phyloP scores from a whole-genome alignment of 257 asterid genomes.

The Fraxinus cuspidata region DNA sequence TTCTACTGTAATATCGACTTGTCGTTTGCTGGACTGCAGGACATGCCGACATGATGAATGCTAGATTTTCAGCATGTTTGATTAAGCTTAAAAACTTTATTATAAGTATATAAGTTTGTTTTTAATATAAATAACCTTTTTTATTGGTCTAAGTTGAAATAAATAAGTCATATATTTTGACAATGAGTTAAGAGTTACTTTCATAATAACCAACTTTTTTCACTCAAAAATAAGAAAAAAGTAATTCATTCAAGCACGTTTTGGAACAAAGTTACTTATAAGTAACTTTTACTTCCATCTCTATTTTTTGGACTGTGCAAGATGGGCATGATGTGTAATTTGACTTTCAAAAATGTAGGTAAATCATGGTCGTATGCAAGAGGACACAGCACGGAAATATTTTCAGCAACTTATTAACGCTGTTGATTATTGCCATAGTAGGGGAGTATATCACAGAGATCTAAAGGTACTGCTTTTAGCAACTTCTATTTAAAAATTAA shows the following conservation, averaged over 20 bases:
- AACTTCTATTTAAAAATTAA: neutral
- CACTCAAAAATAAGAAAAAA: slow-evolving; percentile 1
- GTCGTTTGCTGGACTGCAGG: neutral
- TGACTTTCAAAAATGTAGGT: slow-evolving; percentile 38
- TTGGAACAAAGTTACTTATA: no score
- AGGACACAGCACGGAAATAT: slow-evolving; percentile 81
- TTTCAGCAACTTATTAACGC: slow-evolving; percentile 90
- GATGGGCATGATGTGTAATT: neutral
- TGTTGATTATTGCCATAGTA: slow-evolving; percentile 96
- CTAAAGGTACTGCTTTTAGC: slow-evolving; percentile 54
- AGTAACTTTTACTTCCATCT: neutral
- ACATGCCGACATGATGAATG: neutral
- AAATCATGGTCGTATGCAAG: slow-evolving; percentile 89
- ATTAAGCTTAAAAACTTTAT: neutral
- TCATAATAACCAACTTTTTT: neutral
- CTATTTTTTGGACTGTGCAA: neutral
- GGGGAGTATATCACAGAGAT: slow-evolving; percentile 95
- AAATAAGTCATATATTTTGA: no score
- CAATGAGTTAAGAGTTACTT: neutral
- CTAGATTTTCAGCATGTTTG: neutral
- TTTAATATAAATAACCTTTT: no score
- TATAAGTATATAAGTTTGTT: neutral
- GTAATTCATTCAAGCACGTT: slow-evolving; percentile 5
- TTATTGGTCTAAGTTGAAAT: neutral
- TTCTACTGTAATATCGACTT: neutral